Evolutionary conservation across 306 rosid genomes (phyloP), one percentile per base, ranked within the genome.

Genomic region (Sphenostylis stenocarpa): DNA sequence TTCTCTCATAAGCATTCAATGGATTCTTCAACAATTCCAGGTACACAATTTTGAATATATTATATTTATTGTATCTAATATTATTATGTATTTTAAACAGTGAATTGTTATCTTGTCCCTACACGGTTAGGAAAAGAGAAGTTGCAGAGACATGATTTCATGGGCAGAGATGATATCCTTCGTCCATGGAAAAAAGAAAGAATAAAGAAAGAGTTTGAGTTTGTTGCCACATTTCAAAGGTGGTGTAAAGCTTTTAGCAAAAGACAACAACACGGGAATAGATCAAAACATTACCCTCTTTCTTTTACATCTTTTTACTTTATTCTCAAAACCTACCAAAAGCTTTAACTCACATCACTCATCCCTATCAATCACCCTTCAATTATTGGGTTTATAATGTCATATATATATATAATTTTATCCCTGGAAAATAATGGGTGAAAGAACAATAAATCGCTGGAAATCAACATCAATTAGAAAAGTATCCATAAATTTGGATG

Each of bases 171-270:
- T 20, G 12, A 20, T 65, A 38, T 38, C 70, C 31, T 65, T 65
- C 51, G 31, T 65, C 33, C 31, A 65, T 65, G 70, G 51, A 20
- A 20, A n/a, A 65, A 19, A 12, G 17, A 65, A 20, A 39, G 70
- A 20, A 38, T 65, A 14, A 39, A n/a, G 36, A 19, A 65, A 65
- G 70, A 65, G 70, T 65, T 65, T 65, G 51, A 36, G n/a, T 17
- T 34, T 29, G 24, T 31, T 33, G 21, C 23, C 23, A 29, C 1
- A 7, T 61, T 31, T 28, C 21, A 61, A n/a, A 29, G 44, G 3
- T 61, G 43, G 67, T 36, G 69, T 34, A 63, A 63, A 19, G 28
- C 48, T 63, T 63, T 63, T 63, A 63, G 28, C 41, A 38, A 20
- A 65, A 38, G 47, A 17, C 70, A 65, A 19, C 5, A 38, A 8